Conservation (phyloP, 1,139 yeast species). For the Geotrichum restrictum region DNA sequence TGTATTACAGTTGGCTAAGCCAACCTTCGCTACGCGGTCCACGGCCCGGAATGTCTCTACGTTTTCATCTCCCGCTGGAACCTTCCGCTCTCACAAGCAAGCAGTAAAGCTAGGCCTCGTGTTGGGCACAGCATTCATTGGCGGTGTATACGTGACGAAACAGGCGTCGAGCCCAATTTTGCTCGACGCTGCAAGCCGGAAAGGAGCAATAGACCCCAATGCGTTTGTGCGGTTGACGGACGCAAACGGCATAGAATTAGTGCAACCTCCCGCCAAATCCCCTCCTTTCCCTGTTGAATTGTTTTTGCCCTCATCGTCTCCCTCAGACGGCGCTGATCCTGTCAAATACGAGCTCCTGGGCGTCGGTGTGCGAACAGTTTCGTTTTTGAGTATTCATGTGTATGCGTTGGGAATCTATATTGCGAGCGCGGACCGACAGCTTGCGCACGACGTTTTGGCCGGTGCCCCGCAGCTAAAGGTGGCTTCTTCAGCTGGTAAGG, state of each 20-base stretch:
- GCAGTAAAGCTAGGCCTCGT: not conserved
- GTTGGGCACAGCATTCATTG: not conserved
- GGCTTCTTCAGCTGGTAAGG: not conserved
- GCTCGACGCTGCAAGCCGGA: constrained; percentile 1
- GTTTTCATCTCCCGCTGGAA: not conserved
- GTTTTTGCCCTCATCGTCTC: not conserved
- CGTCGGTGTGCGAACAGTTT: constrained; percentile 74
- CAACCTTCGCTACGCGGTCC: not conserved
- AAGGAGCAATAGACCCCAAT: not conserved
- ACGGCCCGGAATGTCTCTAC: not conserved
- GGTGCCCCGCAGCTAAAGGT: constrained; percentile 29
- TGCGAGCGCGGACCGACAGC: constrained; percentile 52
- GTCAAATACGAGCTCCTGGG: constrained; percentile 56
- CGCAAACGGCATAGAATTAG: constrained; percentile 14
- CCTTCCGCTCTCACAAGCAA: not conserved
- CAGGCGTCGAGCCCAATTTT: not conserved
- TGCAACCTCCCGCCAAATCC: constrained; percentile 21
- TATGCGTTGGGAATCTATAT: constrained; percentile 82
- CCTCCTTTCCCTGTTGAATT: constrained; percentile 21
- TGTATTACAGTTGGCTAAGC: not conserved
- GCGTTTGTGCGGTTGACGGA: constrained; percentile 7
- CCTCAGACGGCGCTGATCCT: constrained; percentile 21
- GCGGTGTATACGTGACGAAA: not conserved
- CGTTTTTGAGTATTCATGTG: constrained; percentile 77
- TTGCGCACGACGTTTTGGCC: constrained; percentile 46